These are phyloP conservation scores for Tremella fuciformis DNA, from an alignment of 768 basidiomycete species.

Conservation along the genomic window DNA sequence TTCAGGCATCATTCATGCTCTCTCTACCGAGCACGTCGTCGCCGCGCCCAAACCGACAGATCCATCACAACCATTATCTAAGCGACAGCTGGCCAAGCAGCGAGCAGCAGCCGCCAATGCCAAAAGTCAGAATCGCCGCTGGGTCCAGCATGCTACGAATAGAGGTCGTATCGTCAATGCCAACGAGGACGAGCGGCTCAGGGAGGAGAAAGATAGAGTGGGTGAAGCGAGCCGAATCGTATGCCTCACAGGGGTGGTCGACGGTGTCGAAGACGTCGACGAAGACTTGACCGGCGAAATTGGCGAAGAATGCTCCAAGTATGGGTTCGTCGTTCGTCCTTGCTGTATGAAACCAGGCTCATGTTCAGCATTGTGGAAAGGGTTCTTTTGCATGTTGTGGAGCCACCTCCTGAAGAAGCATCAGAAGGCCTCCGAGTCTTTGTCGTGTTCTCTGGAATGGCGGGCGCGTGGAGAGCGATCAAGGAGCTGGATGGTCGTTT, in stretches of 20 bases:
- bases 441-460: constrained; percentile 83
- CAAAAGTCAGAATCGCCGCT: constrained; percentile 39
- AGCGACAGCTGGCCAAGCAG: constrained; percentile 48
- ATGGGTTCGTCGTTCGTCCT: constrained; percentile 33
- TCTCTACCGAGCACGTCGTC: constrained; percentile 64
- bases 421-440: constrained; percentile 90
- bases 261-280: constrained; percentile 69
- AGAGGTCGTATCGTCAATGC: constrained; percentile 88
- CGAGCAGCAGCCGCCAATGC: constrained; percentile 46
- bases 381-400: constrained; percentile 74
- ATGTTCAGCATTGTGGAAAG: constrained; percentile 81
- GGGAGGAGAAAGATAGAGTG: constrained; percentile 74
- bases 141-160: constrained; percentile 55
- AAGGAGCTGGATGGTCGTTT: constrained; percentile 88
- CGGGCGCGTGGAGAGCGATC: constrained; percentile 92
- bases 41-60: constrained; percentile 56
- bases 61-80: constrained; percentile 44
- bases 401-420: constrained; percentile 63
- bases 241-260: constrained; percentile 84
- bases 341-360: constrained; percentile 60
- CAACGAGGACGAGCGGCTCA: constrained; percentile 74
- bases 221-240: constrained; percentile 89
- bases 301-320: constrained; percentile 53
- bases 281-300: constrained; percentile 86
- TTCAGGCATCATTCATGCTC: constrained; percentile 81